Evolutionary conservation across 73 alveolate genomes (phyloP).

Genomic region (Paramecium sonneborni): DNA sequence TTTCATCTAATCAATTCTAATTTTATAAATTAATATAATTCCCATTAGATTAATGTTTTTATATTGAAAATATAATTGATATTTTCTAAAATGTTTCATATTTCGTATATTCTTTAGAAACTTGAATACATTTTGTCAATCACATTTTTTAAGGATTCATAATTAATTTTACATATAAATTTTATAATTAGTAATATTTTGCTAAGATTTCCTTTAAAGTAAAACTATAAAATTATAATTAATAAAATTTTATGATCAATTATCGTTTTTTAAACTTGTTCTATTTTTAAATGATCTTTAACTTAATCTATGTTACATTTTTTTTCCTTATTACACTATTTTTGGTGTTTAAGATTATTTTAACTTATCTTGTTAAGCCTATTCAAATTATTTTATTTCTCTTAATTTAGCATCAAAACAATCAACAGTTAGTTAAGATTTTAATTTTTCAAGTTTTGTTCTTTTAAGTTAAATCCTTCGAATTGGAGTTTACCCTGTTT

Average conservation of each 20-base stretch:
- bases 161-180: too few species aligned
- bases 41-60: too few species aligned
- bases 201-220: too few species aligned
- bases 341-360: neutral
- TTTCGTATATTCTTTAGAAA: too few species aligned
- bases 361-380: neutral
- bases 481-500: conserved; percentile 7
- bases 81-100: too few species aligned
- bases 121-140: too few species aligned
- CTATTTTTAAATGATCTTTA: neutral
- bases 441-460: neutral
- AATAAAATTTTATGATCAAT: neutral
- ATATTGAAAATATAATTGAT: too few species aligned
- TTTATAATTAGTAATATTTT: too few species aligned
- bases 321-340: neutral
- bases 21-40: too few species aligned
- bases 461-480: neutral
- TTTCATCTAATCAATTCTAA: neutral
- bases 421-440: neutral
- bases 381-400: neutral
- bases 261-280: neutral
- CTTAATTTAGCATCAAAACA: neutral
- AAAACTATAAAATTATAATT: neutral
- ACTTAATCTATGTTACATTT: neutral
- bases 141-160: too few species aligned